These are phyloP conservation scores for Alternaria angustiovoidea DNA, from an alignment of 2,329 filamentous ascomycete genomes.

Conservation along the genomic window DNA sequence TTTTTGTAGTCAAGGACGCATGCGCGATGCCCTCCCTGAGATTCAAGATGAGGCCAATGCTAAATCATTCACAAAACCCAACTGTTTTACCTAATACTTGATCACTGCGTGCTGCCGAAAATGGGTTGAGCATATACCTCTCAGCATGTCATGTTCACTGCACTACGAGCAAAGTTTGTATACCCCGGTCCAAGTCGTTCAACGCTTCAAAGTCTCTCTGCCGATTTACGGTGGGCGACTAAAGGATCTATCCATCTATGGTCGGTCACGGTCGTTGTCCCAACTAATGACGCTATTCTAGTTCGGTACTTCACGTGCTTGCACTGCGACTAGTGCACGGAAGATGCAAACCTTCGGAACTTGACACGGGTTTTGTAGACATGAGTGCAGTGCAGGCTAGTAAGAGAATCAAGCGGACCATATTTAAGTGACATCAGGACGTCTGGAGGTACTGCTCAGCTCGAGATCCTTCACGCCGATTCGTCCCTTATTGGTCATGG, in stretches of 20 bases:
- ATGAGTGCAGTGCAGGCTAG: not conserved
- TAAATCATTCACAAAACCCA: not conserved
- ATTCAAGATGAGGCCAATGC: not conserved
- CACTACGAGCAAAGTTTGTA: not conserved
- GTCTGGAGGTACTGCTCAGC: not conserved
- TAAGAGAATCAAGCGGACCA: not conserved
- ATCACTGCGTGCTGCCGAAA: not conserved
- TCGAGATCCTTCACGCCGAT: too few relatives aligned
- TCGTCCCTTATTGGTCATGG: not conserved
- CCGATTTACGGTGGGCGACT: too few relatives aligned
- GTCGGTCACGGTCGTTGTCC: too few relatives aligned
- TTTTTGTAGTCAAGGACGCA: too few relatives aligned
- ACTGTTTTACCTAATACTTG: not conserved
- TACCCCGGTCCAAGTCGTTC: too few relatives aligned
- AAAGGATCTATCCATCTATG: too few relatives aligned
- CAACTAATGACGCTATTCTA: too few relatives aligned
- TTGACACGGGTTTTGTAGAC: not conserved
- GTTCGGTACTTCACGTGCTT: not conserved
- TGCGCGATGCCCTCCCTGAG: too few relatives aligned
- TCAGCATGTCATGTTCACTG: not conserved
- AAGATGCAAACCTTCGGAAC: not conserved
- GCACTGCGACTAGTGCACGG: not conserved
- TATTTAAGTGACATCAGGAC: not conserved
- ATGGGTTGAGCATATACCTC: not conserved
- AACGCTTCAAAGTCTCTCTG: too few relatives aligned